phyloP scores from a whole-genome alignment of 140 eudicot species.

The Flaveria floridana region DNA sequence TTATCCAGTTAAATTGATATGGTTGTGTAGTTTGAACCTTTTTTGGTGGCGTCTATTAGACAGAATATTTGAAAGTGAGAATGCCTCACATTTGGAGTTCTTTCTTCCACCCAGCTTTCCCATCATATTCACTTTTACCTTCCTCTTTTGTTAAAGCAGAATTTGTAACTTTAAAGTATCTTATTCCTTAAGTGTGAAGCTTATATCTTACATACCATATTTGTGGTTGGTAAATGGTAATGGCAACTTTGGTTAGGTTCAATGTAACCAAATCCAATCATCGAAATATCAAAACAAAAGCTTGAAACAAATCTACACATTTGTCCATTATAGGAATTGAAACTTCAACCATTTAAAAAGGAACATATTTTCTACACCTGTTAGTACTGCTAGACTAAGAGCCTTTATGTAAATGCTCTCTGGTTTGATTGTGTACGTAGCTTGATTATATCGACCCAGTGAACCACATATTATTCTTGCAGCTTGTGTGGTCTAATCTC shows the following conservation, averaged over 20 bases:
- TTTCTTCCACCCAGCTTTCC: constrained; percentile 9
- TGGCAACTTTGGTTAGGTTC: constrained; percentile 16
- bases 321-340: too few relatives aligned
- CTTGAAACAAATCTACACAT: neutral
- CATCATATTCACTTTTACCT: constrained; percentile 14
- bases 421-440: too few relatives aligned
- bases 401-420: too few relatives aligned
- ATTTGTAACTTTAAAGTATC: constrained; percentile 21
- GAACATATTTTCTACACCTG: too few relatives aligned
- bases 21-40: neutral
- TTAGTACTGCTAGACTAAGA: too few relatives aligned
- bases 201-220: constrained; percentile 12
- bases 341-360: too few relatives aligned
- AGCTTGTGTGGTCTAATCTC: too few relatives aligned
- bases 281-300: neutral
- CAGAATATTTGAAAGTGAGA: constrained; percentile 1
- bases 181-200: constrained; percentile 23
- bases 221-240: neutral
- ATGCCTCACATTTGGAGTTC: constrained; percentile 22
- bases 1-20: neutral
- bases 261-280: neutral
- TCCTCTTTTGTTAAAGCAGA: constrained; percentile 23
- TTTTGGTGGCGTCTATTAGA: neutral
- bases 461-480: too few relatives aligned
- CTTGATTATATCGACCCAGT: too few relatives aligned